Conservation (phyloP, 257 asterid genomes). For the Paulownia fortunei region DNA sequence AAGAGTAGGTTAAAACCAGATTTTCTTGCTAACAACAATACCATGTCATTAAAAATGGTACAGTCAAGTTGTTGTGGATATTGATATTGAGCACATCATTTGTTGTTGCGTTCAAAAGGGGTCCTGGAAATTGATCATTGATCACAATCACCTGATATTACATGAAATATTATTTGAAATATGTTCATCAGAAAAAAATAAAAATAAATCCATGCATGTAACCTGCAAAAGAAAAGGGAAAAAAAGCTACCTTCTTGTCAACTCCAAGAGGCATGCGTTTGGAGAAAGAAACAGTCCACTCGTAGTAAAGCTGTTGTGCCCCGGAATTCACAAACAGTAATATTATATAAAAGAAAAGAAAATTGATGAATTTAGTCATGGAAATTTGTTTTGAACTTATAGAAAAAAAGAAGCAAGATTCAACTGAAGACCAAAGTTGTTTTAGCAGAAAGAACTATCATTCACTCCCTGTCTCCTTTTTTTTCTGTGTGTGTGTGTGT, state of each 20-base stretch:
- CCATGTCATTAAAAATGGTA: constrained; percentile 47
- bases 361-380: neutral
- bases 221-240: no score
- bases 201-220: neutral
- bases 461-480: no score
- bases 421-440: neutral
- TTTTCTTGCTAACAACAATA: neutral
- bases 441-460: neutral
- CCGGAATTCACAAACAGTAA: neutral
- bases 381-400: neutral
- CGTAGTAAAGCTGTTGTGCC: neutral
- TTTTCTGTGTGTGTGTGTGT: no score
- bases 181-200: neutral
- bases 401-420: neutral
- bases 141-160: constrained; percentile 39
- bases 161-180: neutral
- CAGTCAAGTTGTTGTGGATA: constrained; percentile 42
- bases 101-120: constrained; percentile 38
- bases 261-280: constrained; percentile 33
- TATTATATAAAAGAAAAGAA: constrained; percentile 4
- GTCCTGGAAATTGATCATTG: constrained; percentile 52
- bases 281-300: constrained; percentile 43
- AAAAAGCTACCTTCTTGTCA: constrained; percentile 37
- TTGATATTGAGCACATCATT: constrained; percentile 39
- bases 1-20: neutral